Base-by-base conservation (phyloP, 176 grass and related monocot species). In the Rhynchospora tenuis region DNA sequence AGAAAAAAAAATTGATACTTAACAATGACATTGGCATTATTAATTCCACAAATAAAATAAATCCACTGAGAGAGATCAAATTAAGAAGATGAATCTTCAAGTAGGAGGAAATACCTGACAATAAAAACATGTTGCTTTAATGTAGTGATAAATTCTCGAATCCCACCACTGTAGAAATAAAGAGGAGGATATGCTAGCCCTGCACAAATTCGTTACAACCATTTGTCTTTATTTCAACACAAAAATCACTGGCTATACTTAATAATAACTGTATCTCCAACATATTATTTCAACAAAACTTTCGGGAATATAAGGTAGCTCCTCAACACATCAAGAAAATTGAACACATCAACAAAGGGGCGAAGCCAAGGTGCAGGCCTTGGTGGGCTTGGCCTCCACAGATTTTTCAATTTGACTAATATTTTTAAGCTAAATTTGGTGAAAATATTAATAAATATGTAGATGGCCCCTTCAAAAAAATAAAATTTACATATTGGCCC, bases 161-260 rank as follows among this genome's bases (percentile, higher is more conserved):
- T 76, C 77, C 96, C 96, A 7, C 96, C 91, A 81, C 83, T 95
- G 78, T 99, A 99, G 89, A 99, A 99, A 85, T 99, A 93, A 86
- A 99, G 90, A 88, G 96, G 93, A 87, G 96, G 86, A 89, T 85
- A 93, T 81, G 96, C 93, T 54, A 99, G 63, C 15, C 96, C 96
- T 99, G 86, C 79, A 90, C 42, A 89, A 87, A 56, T 85, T 76
- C 55, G 46, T 5, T 74, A 19, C 29, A 71, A 66, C 47, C 31
- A 52, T 26, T 85, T 10, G 12, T 38, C 51, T 78, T 46, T 14
- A 44, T 72, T 10, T 19, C 10, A 58, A 78, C 23, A 78, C 7
- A 31, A 19, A 76, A 77, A 17, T 77, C 50, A 31, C 14, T 19
- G 4, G 73, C 73, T 56, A n/a, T 54, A 17, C 13, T 29, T 56